Evolutionary conservation across 2,329 filamentous ascomycete species (phyloP).

Genomic region (Colletotrichum godetiae): DNA sequence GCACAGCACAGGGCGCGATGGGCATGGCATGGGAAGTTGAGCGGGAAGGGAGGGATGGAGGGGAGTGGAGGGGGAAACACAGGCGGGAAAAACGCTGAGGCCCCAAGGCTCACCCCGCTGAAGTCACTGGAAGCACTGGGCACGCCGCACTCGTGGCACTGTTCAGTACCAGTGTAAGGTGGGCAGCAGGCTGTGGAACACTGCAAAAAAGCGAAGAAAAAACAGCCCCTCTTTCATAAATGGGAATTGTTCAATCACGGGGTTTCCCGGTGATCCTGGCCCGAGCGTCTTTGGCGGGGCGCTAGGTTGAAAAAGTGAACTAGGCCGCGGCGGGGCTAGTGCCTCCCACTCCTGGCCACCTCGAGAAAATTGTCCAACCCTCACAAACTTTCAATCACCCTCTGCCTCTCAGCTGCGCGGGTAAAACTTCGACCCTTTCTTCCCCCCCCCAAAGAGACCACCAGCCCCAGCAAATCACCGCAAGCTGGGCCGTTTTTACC

Average conservation of each 20-base stretch:
- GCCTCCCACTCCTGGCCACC: constrained; percentile 52
- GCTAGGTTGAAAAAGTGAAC: constrained; percentile 28
- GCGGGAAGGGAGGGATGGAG: background rate
- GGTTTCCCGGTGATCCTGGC: constrained; percentile 18
- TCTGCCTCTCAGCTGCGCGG: constrained; percentile 49
- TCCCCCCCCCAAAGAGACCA: constrained; percentile 42
- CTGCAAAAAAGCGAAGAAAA: background rate
- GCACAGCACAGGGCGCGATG: background rate
- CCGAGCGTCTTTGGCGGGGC: constrained; percentile 32
- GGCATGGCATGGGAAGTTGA: background rate
- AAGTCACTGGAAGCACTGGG: background rate
- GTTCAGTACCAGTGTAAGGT: too few relatives aligned
- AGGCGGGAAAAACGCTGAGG: background rate
- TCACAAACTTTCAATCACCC: constrained; percentile 50
- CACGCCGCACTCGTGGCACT: too few relatives aligned
- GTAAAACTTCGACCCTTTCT: constrained; percentile 54
- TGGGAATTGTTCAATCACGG: constrained; percentile 38
- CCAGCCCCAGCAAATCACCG: constrained; percentile 48
- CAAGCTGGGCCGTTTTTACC: constrained; percentile 34
- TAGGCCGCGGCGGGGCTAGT: constrained; percentile 45
- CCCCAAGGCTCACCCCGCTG: background rate
- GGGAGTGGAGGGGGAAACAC: background rate
- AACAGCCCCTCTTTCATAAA: constrained; percentile 14
- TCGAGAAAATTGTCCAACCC: constrained; percentile 57
- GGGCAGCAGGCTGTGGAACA: too few relatives aligned